Base-by-base conservation (phyloP, 768 basidiomycete genomes). In the Pluteus cervinus region DNA sequence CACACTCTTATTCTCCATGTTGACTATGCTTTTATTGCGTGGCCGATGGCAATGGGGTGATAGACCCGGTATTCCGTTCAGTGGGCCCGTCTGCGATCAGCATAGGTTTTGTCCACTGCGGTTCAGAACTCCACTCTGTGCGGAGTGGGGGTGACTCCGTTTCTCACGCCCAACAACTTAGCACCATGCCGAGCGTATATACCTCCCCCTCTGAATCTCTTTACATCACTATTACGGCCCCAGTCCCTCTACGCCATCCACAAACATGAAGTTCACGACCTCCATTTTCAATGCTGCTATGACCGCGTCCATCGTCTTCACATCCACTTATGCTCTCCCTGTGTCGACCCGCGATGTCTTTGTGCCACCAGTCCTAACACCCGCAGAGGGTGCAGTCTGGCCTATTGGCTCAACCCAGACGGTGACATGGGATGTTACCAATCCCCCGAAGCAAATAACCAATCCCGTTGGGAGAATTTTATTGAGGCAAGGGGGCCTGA, bases 361-460 rank as follows among this genome's bases (percentile, higher is more conserved):
- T 49, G 56, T 43, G 0, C 69, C 69, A 1, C 38, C 28, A 4
- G 50, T 72, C 34, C 49, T 40, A 7, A 49, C 33, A 9, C 70
- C 70, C 3, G 20, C 26, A 3, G 31, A 45, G 10, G 47, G 30
- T 22, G 51, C 58, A 14, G 30, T 53, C 36, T 70, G 68, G 65
- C n/a, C 34, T 20, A 54, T 52, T n/a, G 65, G 67, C 5, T 6
- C 46, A 29, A 52, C 37, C 3, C 56, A 50, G 40, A 53, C 39
- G 16, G 65, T 72, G 39, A 55, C 52, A 24, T 72, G 70, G 67
- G 32, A 63, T 34, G 49, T 44, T 1, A 49, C 58, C 7, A 26
- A 39, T 30, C 5, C 53, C 18, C 65, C 65, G 1, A 5, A 18
- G 4, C 30, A 66, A 33, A 55, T 67, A 36, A 63, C 66, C 5